These are phyloP conservation scores for Podospora pseudopauciseta DNA, from an alignment of 495 filamentous ascomycete species.

Conservation along the genomic window DNA sequence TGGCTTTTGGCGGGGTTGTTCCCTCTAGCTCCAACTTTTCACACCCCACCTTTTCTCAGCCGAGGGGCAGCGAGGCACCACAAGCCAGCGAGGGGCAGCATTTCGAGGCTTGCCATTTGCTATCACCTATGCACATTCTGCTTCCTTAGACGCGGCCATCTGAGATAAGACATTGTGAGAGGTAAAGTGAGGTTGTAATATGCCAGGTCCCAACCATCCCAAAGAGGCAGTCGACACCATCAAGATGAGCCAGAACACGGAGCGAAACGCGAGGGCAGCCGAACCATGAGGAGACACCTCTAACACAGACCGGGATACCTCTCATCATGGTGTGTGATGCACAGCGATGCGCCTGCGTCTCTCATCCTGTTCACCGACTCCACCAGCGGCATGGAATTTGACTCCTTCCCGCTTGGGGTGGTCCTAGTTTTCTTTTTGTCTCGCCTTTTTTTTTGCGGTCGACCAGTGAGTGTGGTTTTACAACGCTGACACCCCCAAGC, in stretches of 20 bases:
- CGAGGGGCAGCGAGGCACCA: not conserved
- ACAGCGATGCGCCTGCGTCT: constrained; percentile 1
- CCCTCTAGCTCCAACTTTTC: constrained; percentile 1
- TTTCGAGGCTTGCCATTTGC: not conserved
- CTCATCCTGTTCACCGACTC: constrained; percentile 26
- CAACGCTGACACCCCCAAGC: constrained; percentile 25
- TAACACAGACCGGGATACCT: constrained; percentile 12
- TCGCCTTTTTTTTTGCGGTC: constrained; percentile 17
- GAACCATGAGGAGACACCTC: not conserved
- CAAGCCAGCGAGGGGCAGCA: not conserved
- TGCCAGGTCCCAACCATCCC: constrained; percentile 2
- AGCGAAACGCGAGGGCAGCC: not conserved
- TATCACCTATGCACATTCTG: not conserved
- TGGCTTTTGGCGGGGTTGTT: constrained; percentile 8
- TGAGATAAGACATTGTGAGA: constrained; percentile 1
- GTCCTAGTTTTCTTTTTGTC: constrained; percentile 22
- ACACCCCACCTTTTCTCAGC: constrained; percentile 8
- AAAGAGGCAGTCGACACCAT: constrained; percentile 7
- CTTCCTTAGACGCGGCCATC: not conserved
- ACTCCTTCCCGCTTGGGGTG: constrained; percentile 25
- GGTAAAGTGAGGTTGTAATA: not conserved
- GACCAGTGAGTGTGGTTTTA: constrained; percentile 11
- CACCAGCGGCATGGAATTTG: constrained; percentile 22
- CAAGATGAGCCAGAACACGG: not conserved
- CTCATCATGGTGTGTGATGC: not conserved